phyloP scores from a whole-genome alignment of 2,329 filamentous ascomycete species.

The Cytospora leucostoma region DNA sequence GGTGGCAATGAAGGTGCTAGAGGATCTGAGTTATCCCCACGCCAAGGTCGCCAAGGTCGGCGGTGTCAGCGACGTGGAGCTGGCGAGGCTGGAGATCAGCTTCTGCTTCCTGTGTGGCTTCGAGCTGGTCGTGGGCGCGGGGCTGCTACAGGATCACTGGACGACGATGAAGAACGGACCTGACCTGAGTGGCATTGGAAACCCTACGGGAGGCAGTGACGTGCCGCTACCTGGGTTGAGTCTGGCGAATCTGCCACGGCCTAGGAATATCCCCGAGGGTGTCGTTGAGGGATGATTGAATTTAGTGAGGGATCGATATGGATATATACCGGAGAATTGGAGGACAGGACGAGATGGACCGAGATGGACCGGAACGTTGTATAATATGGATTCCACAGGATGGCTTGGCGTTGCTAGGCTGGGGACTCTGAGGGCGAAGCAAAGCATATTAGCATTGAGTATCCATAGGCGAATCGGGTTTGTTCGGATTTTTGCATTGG shows the following conservation, averaged over 20 bases:
- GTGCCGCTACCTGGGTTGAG: constrained; percentile 15
- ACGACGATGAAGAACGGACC: constrained; percentile 54
- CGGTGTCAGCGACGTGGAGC: constrained; percentile 78
- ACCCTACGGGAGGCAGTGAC: background rate
- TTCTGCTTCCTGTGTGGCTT: constrained; percentile 88
- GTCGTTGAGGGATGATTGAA: constrained; percentile 4
- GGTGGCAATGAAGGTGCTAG: constrained; percentile 92
- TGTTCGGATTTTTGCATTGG: constrained; percentile 7
- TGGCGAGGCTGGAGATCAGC: constrained; percentile 84
- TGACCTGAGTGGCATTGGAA: constrained; percentile 17
- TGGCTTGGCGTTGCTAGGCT: background rate
- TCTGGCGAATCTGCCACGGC: constrained; percentile 15
- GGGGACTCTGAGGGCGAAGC: no score
- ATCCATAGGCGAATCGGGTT: background rate
- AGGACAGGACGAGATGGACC: background rate
- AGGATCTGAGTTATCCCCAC: constrained; percentile 88
- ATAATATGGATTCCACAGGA: background rate
- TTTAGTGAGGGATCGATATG: no score
- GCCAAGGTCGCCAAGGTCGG: constrained; percentile 82
- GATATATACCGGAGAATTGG: background rate
- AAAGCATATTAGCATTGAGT: background rate
- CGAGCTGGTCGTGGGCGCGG: constrained; percentile 67
- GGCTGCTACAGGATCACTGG: constrained; percentile 65
- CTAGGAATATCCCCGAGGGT: constrained; percentile 1
- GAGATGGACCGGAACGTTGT: background rate